Evolutionary conservation across 2,329 filamentous ascomycete genomes (phyloP).

Genomic region (Myriangium duriaei): DNA sequence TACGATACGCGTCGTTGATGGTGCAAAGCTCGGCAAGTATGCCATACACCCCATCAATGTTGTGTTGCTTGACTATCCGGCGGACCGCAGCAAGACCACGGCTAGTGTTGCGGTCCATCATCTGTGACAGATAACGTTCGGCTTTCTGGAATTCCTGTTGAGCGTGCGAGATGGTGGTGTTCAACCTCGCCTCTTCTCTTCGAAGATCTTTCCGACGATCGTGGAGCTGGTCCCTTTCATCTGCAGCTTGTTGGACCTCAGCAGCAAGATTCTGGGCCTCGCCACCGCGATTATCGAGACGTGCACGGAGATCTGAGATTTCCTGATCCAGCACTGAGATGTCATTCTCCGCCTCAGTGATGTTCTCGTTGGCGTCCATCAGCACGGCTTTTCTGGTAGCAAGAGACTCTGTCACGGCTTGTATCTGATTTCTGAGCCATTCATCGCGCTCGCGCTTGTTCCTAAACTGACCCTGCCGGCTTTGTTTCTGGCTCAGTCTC

Average conservation of each 20-base stretch:
- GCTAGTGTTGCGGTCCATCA: constrained; percentile 82
- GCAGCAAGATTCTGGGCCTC: constrained; percentile 61
- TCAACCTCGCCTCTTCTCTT: constrained; percentile 78
- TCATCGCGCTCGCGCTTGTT: constrained; percentile 80
- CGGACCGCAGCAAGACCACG: constrained; percentile 79
- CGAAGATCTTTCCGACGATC: constrained; percentile 82
- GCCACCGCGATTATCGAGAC: constrained; percentile 67
- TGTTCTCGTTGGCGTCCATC: constrained; percentile 74
- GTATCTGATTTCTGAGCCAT: constrained; percentile 68
- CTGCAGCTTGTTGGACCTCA: constrained; percentile 63
- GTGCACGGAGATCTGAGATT: constrained; percentile 55
- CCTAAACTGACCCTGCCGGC: constrained; percentile 72
- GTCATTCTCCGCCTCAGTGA: constrained; percentile 54
- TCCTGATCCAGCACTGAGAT: constrained; percentile 63
- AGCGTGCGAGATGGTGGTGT: constrained; percentile 62
- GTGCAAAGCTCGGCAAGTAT: constrained; percentile 87
- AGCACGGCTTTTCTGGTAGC: constrained; percentile 73
- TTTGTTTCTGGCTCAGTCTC: constrained; percentile 84
- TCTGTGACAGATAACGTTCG: constrained; percentile 63
- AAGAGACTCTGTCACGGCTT: constrained; percentile 63
- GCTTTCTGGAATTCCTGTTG: constrained; percentile 65
- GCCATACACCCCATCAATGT: constrained; percentile 79
- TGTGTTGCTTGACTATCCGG: constrained; percentile 64
- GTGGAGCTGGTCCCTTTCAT: constrained; percentile 62
- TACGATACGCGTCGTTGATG: constrained; percentile 70